Evolutionary conservation across 345 rosid species (phyloP), one percentile per base, ranked within the genome.

Genomic region (Gynandropsis gynandra): DNA sequence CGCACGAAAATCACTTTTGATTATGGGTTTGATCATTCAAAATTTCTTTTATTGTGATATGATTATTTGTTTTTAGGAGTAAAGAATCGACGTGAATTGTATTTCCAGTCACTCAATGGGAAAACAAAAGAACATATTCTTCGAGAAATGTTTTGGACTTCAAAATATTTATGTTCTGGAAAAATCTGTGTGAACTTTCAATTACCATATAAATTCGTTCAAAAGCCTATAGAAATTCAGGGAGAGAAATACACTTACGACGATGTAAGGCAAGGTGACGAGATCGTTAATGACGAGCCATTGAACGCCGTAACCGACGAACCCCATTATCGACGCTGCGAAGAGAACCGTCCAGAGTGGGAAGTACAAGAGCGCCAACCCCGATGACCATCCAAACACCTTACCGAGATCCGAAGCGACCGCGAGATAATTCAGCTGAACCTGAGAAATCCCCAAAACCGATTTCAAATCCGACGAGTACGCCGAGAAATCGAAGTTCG

Each of bases 361-460:
- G 13, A 84, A 74, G 63, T 77, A 73, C 83, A 84, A 52, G 32
- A 90, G 55, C 15, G 96, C 96, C 42, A 90, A 54, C 0, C 98
- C 98, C 0, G 98, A 90, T 4, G 93, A 90, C 98, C 98, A 90
- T 0, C 98, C 98, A 7, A 90, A 82, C 2, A 84, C 68, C 62
- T 90, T 90, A 1, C 98, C 98, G 38, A 90, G 74, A 77, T 87
- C 98, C 29, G 98, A 90, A 16, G 98, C 98, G 8, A 85, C 94
- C 0, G 96, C 96, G 35, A 90, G 65, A 35, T 87, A 87, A 74
- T 84, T 90, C 58, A 90, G 59, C 39, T 90, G 95, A 9, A 90
- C 89, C 72, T 90, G 98, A 0, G 98, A 90, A 32, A 90, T 72
- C 55, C 89, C 93, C 10, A 87, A 61, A 34, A 76, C 78, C 13